Evolutionary conservation across 2,329 filamentous ascomycete species (phyloP).

Genomic region (Aspergillus brasiliensis): DNA sequence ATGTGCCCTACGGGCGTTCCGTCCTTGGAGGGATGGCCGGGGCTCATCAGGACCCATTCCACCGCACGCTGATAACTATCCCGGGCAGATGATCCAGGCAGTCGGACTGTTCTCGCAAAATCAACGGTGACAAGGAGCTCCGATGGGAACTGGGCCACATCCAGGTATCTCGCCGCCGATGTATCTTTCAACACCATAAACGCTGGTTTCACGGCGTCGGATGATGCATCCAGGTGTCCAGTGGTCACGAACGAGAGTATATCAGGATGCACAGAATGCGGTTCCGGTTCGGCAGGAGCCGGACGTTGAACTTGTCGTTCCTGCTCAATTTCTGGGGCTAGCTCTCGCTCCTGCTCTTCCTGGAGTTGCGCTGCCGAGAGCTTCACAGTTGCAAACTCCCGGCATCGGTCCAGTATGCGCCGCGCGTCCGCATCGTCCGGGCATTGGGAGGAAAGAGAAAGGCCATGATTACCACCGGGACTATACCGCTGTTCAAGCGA

Average conservation of each 20-base stretch:
- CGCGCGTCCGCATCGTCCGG: not conserved
- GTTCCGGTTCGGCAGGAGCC: constrained; percentile 36
- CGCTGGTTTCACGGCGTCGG: constrained; percentile 46
- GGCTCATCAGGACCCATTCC: constrained; percentile 55
- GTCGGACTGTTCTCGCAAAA: constrained; percentile 52
- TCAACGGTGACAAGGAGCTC: constrained; percentile 54
- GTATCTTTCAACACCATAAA: constrained; percentile 49
- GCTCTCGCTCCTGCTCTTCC: constrained; percentile 69
- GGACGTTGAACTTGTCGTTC: constrained; percentile 60
- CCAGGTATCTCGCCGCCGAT: constrained; percentile 41
- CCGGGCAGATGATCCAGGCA: constrained; percentile 10
- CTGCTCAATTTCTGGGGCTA: constrained; percentile 64
- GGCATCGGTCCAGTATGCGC: constrained; percentile 28
- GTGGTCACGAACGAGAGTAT: constrained; percentile 45
- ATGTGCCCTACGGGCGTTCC: constrained; percentile 28
- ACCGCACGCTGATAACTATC: constrained; percentile 58
- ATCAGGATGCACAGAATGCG: constrained; percentile 49
- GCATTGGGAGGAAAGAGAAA: not conserved
- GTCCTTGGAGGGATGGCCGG: not conserved
- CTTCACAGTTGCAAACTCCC: constrained; percentile 36
- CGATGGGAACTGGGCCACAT: constrained; percentile 39
- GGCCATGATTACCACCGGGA: constrained; percentile 27
- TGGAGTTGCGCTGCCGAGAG: constrained; percentile 48
- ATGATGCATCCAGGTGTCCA: constrained; percentile 34
- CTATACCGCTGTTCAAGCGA: constrained; percentile 57